Conservation (phyloP, 768 basidiomycete genomes). For the Boletellus ananas region DNA sequence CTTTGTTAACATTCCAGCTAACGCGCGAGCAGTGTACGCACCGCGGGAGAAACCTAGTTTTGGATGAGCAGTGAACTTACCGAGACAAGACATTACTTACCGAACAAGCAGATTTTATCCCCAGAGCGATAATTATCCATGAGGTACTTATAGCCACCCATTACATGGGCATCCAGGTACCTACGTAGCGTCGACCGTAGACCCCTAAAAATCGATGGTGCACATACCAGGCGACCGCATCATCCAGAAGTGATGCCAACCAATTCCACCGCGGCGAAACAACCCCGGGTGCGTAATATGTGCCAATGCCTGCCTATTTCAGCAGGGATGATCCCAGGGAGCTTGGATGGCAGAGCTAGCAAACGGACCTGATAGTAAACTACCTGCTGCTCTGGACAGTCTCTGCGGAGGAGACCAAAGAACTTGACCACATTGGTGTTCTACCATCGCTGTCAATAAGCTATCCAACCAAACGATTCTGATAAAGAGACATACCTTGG, state of each 20-base stretch:
- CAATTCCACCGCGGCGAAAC: slow-evolving; percentile 58
- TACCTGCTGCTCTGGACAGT: slow-evolving; percentile 47
- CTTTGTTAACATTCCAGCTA: slow-evolving; percentile 74
- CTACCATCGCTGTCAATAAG: slow-evolving; percentile 19
- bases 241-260: slow-evolving; percentile 59
- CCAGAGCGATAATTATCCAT: slow-evolving; percentile 76
- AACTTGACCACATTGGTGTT: slow-evolving; percentile 73
- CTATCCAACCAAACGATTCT: not conserved
- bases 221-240: slow-evolving; percentile 68
- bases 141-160: slow-evolving; percentile 71
- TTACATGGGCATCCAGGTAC: slow-evolving; percentile 69
- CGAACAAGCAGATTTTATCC: slow-evolving; percentile 73
- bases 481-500: slow-evolving; percentile 34
- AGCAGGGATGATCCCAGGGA: not conserved
- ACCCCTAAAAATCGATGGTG: not conserved
- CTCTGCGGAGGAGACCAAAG: slow-evolving; percentile 63
- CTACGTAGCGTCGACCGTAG: slow-evolving; percentile 29
- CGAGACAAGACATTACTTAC: slow-evolving; percentile 29
- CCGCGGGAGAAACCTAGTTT: slow-evolving; percentile 70
- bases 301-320: slow-evolving; percentile 44
- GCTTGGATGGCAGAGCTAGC: not conserved
- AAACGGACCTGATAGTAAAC: slow-evolving; percentile 65
- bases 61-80: slow-evolving; percentile 11
- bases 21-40: slow-evolving; percentile 62
- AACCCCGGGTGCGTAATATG: slow-evolving; percentile 58